Conservation (phyloP, 306 rosid genomes). For the Fragaria nilgerrensis region DNA sequence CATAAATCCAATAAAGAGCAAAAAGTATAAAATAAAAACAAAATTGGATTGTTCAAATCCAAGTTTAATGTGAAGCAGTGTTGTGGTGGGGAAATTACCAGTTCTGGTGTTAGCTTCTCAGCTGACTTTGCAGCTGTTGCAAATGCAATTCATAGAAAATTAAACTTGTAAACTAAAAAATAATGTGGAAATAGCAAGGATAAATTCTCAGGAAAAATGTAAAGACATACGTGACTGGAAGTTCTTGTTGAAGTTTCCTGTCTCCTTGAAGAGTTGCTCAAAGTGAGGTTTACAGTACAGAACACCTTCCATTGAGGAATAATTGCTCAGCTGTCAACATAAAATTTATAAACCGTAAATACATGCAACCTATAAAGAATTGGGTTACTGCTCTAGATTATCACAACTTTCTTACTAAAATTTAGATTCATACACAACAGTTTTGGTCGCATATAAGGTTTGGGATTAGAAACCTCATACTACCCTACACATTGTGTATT, state of each 20-base stretch:
- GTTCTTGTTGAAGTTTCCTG: slow-evolving; percentile 78
- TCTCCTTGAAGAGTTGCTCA: slow-evolving; percentile 94
- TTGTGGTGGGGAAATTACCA: slow-evolving; percentile 49
- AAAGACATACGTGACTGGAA: slow-evolving; percentile 72
- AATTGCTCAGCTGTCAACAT: slow-evolving; percentile 79
- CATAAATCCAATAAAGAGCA: slow-evolving; percentile 1
- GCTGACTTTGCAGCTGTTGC: slow-evolving; percentile 82
- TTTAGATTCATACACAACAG: neutral
- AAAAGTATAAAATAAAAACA: neutral
- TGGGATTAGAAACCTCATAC: neutral
- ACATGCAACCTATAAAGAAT: slow-evolving; percentile 13
- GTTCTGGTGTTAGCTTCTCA: slow-evolving; percentile 72
- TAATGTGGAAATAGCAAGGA: slow-evolving; percentile 9
- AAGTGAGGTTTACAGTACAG: slow-evolving; percentile 90
- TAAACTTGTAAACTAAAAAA: slow-evolving; percentile 25
- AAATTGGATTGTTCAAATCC: slow-evolving; percentile 1
- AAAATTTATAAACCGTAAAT: slow-evolving; percentile 13
- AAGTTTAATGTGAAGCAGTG: slow-evolving; percentile 12
- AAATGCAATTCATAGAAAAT: slow-evolving; percentile 39
- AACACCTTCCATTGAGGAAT: slow-evolving; percentile 96
- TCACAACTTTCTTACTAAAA: neutral
- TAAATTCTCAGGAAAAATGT: slow-evolving; percentile 15
- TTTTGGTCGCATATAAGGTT: neutral
- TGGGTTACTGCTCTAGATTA: slow-evolving; percentile 2
- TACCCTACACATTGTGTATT: neutral